Evolutionary conservation across 495 filamentous ascomycete genomes (phyloP).

Genomic region (Acidiella bohemica): DNA sequence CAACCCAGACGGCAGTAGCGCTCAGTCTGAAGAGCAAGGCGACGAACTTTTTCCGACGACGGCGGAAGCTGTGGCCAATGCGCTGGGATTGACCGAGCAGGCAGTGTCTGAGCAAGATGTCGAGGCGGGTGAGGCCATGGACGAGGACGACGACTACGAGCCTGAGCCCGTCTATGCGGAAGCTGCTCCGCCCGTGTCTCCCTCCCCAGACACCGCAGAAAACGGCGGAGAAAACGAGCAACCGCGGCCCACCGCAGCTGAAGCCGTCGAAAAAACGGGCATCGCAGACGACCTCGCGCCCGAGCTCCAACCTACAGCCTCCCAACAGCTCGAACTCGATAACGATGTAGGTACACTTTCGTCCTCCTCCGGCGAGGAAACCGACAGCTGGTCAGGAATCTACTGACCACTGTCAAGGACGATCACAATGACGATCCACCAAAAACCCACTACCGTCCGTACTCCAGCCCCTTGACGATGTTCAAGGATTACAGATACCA

Average conservation of each 20-base stretch:
- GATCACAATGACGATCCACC: background rate
- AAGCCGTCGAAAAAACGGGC: too few species aligned
- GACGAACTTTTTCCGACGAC: too few species aligned
- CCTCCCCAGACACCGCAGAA: background rate
- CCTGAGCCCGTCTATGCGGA: background rate
- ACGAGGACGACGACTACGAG: constrained; percentile 1
- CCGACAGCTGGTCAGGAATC: background rate
- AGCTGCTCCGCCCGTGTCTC: too few species aligned
- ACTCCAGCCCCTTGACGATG: constrained; percentile 64
- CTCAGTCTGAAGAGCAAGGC: too few species aligned
- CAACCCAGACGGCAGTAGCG: background rate
- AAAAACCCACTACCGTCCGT: constrained; percentile 46
- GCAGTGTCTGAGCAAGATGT: too few species aligned
- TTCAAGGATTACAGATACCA: constrained; percentile 88
- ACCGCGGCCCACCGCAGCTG: too few species aligned
- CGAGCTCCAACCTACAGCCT: constrained; percentile 10
- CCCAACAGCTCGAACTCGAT: background rate
- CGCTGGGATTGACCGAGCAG: too few species aligned
- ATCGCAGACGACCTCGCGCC: constrained; percentile 18
- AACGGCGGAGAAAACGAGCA: background rate
- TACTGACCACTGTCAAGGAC: constrained; percentile 8
- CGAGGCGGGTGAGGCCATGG: background rate
- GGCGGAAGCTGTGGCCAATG: too few species aligned
- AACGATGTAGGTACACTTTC: constrained; percentile 14
- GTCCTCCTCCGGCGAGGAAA: too few species aligned